These are phyloP conservation scores for Fusarium sp. DNA, from an alignment of 2,329 filamentous ascomycete genomes.

Conservation along the genomic window DNA sequence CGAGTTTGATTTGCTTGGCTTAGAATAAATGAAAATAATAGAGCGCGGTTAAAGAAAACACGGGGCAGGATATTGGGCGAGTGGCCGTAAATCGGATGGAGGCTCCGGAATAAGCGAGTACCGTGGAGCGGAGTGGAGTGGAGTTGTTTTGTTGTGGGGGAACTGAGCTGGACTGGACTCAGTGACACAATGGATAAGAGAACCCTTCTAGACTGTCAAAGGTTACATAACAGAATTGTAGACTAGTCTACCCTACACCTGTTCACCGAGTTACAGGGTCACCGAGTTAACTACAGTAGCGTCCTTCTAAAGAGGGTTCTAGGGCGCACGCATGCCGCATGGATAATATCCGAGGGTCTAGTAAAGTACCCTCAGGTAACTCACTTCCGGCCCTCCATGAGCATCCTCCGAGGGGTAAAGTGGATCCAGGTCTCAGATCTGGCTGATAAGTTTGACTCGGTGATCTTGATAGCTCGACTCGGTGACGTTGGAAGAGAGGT, in stretches of 20 bases:
- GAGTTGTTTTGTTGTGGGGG: slow-evolving; percentile 41
- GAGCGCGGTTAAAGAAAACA: slow-evolving; percentile 26
- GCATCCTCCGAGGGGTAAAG: slow-evolving; percentile 18
- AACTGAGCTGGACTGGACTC: slow-evolving; percentile 6
- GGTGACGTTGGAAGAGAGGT: slow-evolving; percentile 31
- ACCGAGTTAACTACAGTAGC: neutral
- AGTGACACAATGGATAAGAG: neutral
- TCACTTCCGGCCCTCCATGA: slow-evolving; percentile 26
- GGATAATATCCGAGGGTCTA: no score
- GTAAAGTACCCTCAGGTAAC: slow-evolving; percentile 33
- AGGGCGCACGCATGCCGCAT: slow-evolving; percentile 9
- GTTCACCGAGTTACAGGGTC: slow-evolving; percentile 14
- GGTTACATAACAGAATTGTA: neutral
- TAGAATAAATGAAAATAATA: neutral
- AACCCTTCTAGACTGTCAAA: slow-evolving; percentile 22
- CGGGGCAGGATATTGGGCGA: slow-evolving; percentile 3
- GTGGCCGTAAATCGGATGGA: slow-evolving; percentile 36
- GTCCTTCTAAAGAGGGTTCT: slow-evolving; percentile 18
- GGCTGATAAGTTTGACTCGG: slow-evolving; percentile 38
- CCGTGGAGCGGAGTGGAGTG: slow-evolving; percentile 32
- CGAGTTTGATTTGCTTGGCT: neutral
- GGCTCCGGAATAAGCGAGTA: slow-evolving; percentile 41
- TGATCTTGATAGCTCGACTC: slow-evolving; percentile 11
- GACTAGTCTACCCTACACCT: slow-evolving; percentile 23
- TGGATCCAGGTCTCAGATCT: slow-evolving; percentile 18